A percentile compares a stretch with the other conserved stretches of the same genome.
phyloP scores from a whole-genome alignment of 2,329 filamentous ascomycete species.

The Thyridium curvatum region DNA sequence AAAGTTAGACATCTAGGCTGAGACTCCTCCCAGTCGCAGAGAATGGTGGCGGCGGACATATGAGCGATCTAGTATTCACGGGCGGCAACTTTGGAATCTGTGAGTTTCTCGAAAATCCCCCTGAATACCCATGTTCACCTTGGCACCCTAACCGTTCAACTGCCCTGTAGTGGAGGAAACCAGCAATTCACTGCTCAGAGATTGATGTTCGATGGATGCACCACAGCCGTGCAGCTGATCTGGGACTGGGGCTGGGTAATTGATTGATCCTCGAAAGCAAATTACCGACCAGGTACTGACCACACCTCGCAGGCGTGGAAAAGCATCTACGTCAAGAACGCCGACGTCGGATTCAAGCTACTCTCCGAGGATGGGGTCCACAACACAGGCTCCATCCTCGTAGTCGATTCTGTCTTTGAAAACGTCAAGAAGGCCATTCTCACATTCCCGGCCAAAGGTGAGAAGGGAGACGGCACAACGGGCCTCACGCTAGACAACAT shows the following conservation, averaged over 20 bases:
- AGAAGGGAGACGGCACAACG: slow-evolving; percentile 6
- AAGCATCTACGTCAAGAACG: background rate
- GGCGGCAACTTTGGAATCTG: slow-evolving; percentile 52
- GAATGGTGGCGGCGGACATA: slow-evolving; percentile 50
- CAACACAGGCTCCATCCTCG: too few relatives aligned
- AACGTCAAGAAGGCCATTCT: slow-evolving; percentile 8
- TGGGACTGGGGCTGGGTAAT: slow-evolving; percentile 9
- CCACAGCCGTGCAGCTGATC: slow-evolving; percentile 3
- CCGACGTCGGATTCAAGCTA: slow-evolving; percentile 2
- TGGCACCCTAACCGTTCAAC: too few relatives aligned
- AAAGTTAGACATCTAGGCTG: too few relatives aligned
- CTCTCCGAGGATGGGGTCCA: background rate
- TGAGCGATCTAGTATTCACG: slow-evolving; percentile 52
- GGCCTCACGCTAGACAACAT: slow-evolving; percentile 49
- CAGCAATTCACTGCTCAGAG: slow-evolving; percentile 7
- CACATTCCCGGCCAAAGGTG: background rate
- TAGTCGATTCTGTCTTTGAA: slow-evolving; percentile 10
- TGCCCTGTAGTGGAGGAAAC: slow-evolving; percentile 7
- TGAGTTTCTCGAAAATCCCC: too few relatives aligned
- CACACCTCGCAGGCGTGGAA: slow-evolving; percentile 1
- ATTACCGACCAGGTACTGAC: too few relatives aligned
- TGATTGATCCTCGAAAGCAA: too few relatives aligned
- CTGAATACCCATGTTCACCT: too few relatives aligned
- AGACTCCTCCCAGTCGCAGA: slow-evolving; percentile 31
- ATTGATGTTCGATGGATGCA: slow-evolving; percentile 9